These are phyloP conservation scores for Macadamia integrifolia DNA, from an alignment of 164 flowering plant species.

Conservation along the genomic window DNA sequence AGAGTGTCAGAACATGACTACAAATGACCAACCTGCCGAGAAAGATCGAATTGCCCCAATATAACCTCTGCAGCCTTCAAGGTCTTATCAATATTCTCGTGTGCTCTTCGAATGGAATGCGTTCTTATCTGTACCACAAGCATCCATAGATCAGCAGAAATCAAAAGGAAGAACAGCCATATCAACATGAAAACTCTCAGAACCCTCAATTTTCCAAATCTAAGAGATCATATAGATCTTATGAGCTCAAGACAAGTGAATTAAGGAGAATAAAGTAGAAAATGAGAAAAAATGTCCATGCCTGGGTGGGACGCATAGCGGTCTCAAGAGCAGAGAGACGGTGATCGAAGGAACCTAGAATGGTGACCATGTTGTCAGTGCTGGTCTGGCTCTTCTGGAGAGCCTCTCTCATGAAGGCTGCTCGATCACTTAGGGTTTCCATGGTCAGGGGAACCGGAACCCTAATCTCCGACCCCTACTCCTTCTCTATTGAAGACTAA, in stretches of 20 bases:
- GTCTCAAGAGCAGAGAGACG: constrained; percentile 94
- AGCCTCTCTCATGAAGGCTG: constrained; percentile 60
- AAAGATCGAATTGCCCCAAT: constrained; percentile 70
- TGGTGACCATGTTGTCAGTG: constrained; percentile 77
- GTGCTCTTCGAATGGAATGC: constrained; percentile 82
- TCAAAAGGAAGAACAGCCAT: background rate
- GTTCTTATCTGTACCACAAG: constrained; percentile 57
- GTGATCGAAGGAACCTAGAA: constrained; percentile 90
- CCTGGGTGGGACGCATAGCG: constrained; percentile 99
- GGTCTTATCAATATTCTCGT: constrained; percentile 91
- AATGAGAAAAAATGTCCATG: constrained; percentile 4
- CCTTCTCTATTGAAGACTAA: no score
- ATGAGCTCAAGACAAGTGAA: background rate
- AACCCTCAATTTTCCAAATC: constrained; percentile 3
- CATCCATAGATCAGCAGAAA: background rate
- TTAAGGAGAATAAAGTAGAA: background rate
- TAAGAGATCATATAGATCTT: constrained; percentile 4
- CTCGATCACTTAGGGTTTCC: constrained; percentile 57
- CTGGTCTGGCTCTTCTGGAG: constrained; percentile 80
- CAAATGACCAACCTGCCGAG: constrained; percentile 56
- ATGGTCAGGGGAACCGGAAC: constrained; percentile 42
- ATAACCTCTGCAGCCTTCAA: constrained; percentile 89
- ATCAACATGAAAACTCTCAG: background rate
- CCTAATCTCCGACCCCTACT: constrained; percentile 10
- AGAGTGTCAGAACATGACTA: no score